phyloP scores from a whole-genome alignment of 441 rosid species.

The Bocquillonia castaneifolia region DNA sequence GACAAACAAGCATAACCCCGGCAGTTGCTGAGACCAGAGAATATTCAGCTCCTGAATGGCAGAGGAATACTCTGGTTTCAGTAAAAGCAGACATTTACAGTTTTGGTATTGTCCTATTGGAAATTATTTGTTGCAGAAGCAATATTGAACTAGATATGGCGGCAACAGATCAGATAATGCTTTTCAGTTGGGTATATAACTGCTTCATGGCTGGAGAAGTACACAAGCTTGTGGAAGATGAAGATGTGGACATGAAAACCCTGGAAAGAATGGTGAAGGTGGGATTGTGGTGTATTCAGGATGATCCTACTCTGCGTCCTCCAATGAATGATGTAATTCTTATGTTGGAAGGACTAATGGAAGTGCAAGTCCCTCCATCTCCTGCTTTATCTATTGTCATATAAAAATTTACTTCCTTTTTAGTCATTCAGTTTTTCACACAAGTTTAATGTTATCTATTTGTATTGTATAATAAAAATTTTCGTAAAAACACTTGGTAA shows the following conservation, averaged over 20 bases:
- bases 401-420: neutral
- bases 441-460: no score
- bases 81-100: constrained; percentile 35
- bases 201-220: constrained; percentile 12
- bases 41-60: constrained; percentile 35
- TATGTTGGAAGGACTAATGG: constrained; percentile 9
- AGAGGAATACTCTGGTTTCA: constrained; percentile 16
- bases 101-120: constrained; percentile 32
- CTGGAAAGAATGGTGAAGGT: constrained; percentile 22
- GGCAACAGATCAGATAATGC: constrained; percentile 17
- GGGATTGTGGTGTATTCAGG: constrained; percentile 29
- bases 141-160: constrained; percentile 15
- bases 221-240: constrained; percentile 17
- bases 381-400: neutral
- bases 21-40: constrained; percentile 22
- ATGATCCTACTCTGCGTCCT: constrained; percentile 16
- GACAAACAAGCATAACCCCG: neutral
- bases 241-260: constrained; percentile 20
- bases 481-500: no score
- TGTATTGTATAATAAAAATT: no score
- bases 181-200: constrained; percentile 24
- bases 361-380: neutral
- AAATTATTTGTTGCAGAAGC: constrained; percentile 28
- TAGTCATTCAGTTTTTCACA: no score
- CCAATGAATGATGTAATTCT: neutral